phyloP scores from a whole-genome alignment of 2,329 filamentous ascomycete genomes.

The Hymenoscyphus occultus region DNA sequence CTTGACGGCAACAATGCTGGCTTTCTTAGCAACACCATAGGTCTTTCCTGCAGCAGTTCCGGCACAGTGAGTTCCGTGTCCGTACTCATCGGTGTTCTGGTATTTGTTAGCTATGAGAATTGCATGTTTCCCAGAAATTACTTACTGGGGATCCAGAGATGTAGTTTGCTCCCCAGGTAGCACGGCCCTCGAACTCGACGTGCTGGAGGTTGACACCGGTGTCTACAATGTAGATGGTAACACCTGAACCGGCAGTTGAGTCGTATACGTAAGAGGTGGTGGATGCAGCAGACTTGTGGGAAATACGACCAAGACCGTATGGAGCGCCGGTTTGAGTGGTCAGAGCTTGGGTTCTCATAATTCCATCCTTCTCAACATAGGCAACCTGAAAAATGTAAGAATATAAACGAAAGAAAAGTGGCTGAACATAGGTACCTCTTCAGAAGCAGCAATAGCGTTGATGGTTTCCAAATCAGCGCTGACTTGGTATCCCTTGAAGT shows the following conservation, averaged over 20 bases:
- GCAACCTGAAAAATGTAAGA: slow-evolving; percentile 25
- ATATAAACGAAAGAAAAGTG: not conserved
- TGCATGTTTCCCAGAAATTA: not conserved
- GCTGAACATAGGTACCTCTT: slow-evolving; percentile 25
- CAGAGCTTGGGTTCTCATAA: slow-evolving; percentile 34
- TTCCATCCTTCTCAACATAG: slow-evolving; percentile 33
- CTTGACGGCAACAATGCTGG: slow-evolving; percentile 41
- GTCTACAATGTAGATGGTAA: slow-evolving; percentile 39
- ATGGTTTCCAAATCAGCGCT: slow-evolving; percentile 30
- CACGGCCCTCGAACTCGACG: slow-evolving; percentile 38
- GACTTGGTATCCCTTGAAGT: slow-evolving; percentile 33
- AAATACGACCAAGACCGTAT: slow-evolving; percentile 38
- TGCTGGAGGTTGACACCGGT: slow-evolving; percentile 38
- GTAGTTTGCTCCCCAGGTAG: slow-evolving; percentile 36
- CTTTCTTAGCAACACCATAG: slow-evolving; percentile 42
- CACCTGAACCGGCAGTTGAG: slow-evolving; percentile 34
- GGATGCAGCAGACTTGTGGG: slow-evolving; percentile 28
- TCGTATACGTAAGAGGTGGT: slow-evolving; percentile 37
- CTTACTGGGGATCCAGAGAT: slow-evolving; percentile 30
- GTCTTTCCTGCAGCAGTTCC: slow-evolving; percentile 41
- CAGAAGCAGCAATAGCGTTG: slow-evolving; percentile 30
- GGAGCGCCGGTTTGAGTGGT: slow-evolving; percentile 30
- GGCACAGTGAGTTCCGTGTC: slow-evolving; percentile 44
- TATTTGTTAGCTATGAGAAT: slow-evolving; percentile 12
- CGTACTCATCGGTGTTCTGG: slow-evolving; percentile 38